phyloP scores from a whole-genome alignment of 176 grass and related monocot genomes.

The Triticum turgidum region DNA sequence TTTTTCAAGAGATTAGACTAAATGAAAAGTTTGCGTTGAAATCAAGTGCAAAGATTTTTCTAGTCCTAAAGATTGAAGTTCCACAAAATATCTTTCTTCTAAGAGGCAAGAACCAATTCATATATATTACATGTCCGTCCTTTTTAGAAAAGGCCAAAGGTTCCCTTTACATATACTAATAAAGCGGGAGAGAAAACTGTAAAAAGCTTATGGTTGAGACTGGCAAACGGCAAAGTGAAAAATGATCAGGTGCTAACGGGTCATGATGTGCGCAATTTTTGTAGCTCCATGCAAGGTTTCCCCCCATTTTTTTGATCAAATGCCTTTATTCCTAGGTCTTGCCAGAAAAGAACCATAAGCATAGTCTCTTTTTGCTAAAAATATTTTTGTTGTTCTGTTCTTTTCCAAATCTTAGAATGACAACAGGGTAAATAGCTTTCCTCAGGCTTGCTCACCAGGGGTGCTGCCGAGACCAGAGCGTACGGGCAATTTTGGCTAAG shows the following conservation, averaged over 20 bases:
- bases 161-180: not conserved
- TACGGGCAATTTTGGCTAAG: not conserved
- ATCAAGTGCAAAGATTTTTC: not conserved
- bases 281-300: not conserved
- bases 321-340: not conserved
- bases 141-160: not conserved
- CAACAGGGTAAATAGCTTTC: not conserved
- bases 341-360: not conserved
- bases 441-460: not conserved
- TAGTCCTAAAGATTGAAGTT: not conserved
- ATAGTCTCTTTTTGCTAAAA: not conserved
- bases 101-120: not conserved
- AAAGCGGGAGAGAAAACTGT: not conserved
- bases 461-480: not conserved
- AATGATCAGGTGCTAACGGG: not conserved
- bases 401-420: not conserved
- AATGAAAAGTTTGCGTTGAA: not conserved
- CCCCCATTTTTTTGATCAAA: not conserved
- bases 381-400: not conserved
- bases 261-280: not conserved
- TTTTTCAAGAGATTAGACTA: not conserved
- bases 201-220: not conserved
- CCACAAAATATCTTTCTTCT: not conserved
- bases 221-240: not conserved
- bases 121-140: not conserved